phyloP scores from a whole-genome alignment of 345 rosid genomes.

The Acer negundo region DNA sequence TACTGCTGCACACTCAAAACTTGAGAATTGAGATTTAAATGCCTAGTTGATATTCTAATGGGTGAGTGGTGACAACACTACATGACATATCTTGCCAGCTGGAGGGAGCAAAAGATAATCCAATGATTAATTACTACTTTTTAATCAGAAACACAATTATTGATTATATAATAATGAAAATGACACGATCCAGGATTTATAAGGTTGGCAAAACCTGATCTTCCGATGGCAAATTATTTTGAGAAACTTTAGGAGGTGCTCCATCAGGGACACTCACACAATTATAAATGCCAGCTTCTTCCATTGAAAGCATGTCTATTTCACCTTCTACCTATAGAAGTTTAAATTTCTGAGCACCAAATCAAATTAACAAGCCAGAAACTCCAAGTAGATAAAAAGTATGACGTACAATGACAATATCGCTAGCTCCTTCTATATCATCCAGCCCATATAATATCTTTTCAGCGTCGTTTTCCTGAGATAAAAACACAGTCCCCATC shows the following conservation, averaged over 20 bases:
- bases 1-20: neutral
- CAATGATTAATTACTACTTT: neutral
- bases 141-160: neutral
- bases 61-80: neutral
- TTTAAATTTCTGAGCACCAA: constrained; percentile 10
- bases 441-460: constrained; percentile 84
- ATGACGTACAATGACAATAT: constrained; percentile 76
- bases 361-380: constrained; percentile 1
- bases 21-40: neutral
- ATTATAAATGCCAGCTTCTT: constrained; percentile 91
- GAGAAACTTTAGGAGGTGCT: constrained; percentile 75
- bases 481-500: constrained; percentile 10
- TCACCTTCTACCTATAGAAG: constrained; percentile 94
- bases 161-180: neutral
- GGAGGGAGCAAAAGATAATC: neutral
- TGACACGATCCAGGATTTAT: constrained; percentile 10
- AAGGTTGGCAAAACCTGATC: constrained; percentile 49
- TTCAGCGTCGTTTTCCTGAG: constrained; percentile 83
- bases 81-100: neutral
- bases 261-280: constrained; percentile 99
- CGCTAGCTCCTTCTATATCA: constrained; percentile 65
- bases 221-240: constrained; percentile 61
- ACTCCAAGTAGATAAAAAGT: constrained; percentile 7
- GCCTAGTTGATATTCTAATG: neutral
- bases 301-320: constrained; percentile 97